Base-by-base conservation (phyloP, 352 stramenopile species). In the Phytopythium montanum region DNA sequence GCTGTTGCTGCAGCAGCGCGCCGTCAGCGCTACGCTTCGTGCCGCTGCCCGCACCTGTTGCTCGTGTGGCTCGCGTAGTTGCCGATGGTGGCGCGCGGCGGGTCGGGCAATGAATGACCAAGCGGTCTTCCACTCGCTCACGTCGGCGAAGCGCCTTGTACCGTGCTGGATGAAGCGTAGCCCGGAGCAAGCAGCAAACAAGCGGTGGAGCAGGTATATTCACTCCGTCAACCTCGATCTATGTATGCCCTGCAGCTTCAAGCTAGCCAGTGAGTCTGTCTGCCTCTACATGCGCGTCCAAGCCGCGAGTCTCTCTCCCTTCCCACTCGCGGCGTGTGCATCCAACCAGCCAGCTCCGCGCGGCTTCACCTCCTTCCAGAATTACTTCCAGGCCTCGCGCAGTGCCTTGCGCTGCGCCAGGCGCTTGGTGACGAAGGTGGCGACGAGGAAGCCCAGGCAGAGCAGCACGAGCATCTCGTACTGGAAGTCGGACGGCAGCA, bases 401-500 rank as follows among this genome's bases (percentile, higher is more conserved):
- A 97, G 72, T 19, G 74, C 80, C 67, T 95, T 95, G 59, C 81
- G 81, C 46, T 83, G 68, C 23, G 84, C 76, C 9, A 94, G 69
- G 18, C 67, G 60, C 59, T 86, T 87, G 1, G 88, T 76, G 12
- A 89, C 53, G 54, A 92, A 75, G 5, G 86, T 92, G 28, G 72
- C 85, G 23, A 79, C 75, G 49, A 97, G 67, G 57, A 99, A 88
- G 33, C 76, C 92, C 42, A 95, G 61, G 51, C 95, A 90, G 38
- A 98, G 74, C 31, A 97, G 64, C 28, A 96, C 82, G n/a, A 99
- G 75, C 65, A 98, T 81, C 65, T 91, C 79, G 62, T 95, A 88
- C 70, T 98, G 98, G 68, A 99, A 99, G 73, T 97, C 94, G 48
- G 96, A 95, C 7, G 96, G 92, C 26, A 99, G 76, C 53, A 98